Evolutionary conservation across 2,329 filamentous ascomycete species (phyloP), one percentile per base, ranked within the genome.

Genomic region (Juglanconis juglandina): DNA sequence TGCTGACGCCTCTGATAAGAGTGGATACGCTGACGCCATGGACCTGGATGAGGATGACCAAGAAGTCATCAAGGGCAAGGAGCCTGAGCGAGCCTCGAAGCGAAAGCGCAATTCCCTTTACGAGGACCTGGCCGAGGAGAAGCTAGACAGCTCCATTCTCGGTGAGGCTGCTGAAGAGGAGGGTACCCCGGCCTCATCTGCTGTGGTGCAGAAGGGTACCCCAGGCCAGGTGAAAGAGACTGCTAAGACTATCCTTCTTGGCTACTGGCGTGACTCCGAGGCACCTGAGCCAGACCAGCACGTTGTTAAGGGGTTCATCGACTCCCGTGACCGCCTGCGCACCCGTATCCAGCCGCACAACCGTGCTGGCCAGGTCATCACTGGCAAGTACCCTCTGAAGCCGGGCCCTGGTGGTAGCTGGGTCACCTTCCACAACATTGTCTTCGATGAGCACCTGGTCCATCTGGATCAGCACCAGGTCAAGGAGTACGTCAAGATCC

Each of bases 401-500:
- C 79, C 82, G 2, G 85, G 84, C 0, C 82, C 84, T 1, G 84
- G 84, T 30, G 84, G 83, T 56, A 86, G 83, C 68, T 87, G 84
- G 85, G 83, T 87, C 32, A 87, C 84, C 0, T 87, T 87, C 65
- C 81, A 86, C 60, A 77, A 82, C 24, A 78, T 87, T 35, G 79
- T 85, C 30, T 87, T 87, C 66, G 80, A 82, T 2, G 70, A 79
- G 7, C 83, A 86, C 60, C 79, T 88, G 0, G 73, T 82, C 13
- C 78, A 79, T 2, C 72, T 86, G 4, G 80, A 83, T 55, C 79
- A 86, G 52, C 77, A 81, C 34, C 79, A 85, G 37, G 71, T 88
- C 37, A 87, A 87, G 66, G 85, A 87, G 66, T 88, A 84, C 60
- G 84, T 87, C 53, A 83, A 83, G 63, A 72, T 86, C 33, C 79